phyloP scores from a whole-genome alignment of 2,329 filamentous ascomycete genomes.

The Huntiella abstrusa region DNA sequence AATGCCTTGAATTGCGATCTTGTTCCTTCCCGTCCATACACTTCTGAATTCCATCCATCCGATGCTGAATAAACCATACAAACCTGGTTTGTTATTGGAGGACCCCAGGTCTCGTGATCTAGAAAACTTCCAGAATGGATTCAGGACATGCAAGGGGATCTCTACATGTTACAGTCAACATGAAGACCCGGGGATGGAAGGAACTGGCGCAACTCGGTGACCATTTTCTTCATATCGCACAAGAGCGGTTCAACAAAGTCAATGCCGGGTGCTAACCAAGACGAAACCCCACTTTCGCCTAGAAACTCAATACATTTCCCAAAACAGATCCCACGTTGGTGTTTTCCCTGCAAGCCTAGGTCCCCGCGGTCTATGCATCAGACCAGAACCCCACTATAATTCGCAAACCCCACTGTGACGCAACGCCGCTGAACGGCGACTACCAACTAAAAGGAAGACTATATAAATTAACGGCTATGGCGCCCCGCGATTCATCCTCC shows the following conservation, averaged over 20 bases:
- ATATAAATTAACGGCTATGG: slow-evolving; percentile 10
- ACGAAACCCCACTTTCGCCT: neutral
- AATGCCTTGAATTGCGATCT: too few relatives aligned
- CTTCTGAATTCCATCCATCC: too few relatives aligned
- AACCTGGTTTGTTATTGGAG: too few relatives aligned
- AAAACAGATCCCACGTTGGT: neutral
- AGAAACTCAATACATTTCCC: neutral
- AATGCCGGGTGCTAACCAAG: neutral
- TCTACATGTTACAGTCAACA: too few relatives aligned
- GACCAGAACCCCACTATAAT: slow-evolving; percentile 1
- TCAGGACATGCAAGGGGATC: too few relatives aligned
- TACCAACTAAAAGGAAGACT: neutral
- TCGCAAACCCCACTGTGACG: neutral
- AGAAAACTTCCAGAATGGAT: too few relatives aligned
- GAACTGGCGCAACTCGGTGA: too few relatives aligned
- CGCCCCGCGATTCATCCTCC: slow-evolving; percentile 8
- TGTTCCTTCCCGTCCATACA: too few relatives aligned
- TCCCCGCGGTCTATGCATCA: neutral
- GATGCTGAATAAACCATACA: too few relatives aligned
- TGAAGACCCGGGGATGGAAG: too few relatives aligned
- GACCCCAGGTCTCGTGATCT: too few relatives aligned
- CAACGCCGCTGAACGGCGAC: slow-evolving; percentile 1
- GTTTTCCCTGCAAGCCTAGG: neutral
- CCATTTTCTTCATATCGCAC: neutral
- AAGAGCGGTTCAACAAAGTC: neutral